Percentiles rank a stretch among this genome's conserved stretches.
Conservation (phyloP, 2,329 filamentous ascomycete species). For the Raffaelea albimanens region DNA sequence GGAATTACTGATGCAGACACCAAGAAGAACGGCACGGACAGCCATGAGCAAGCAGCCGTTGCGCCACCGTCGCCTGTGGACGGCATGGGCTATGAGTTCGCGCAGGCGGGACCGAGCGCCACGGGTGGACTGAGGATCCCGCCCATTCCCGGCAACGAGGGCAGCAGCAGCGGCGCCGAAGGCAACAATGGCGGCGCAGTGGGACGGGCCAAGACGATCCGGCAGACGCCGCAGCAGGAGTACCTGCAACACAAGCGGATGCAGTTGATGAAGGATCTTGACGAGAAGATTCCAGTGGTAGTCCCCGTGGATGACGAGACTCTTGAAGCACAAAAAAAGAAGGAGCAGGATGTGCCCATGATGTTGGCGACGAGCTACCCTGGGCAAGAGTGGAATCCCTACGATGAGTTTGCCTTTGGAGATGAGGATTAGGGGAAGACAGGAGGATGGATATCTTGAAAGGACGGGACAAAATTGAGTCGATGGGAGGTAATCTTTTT, state of each 20-base stretch:
- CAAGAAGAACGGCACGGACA: too few species aligned
- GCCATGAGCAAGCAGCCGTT: too few species aligned
- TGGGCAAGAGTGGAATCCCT: constrained; percentile 61
- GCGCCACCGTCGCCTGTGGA: constrained; percentile 26
- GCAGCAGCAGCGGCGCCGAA: constrained; percentile 6
- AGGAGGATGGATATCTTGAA: background rate
- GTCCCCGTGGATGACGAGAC: constrained; percentile 18
- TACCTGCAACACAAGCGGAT: constrained; percentile 35
- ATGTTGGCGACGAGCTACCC: constrained; percentile 63
- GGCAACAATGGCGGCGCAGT: constrained; percentile 10
- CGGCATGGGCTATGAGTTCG: constrained; percentile 26
- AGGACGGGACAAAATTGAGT: too few species aligned
- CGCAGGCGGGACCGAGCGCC: constrained; percentile 1
- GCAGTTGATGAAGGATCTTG: constrained; percentile 32
- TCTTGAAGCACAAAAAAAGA: constrained; percentile 20
- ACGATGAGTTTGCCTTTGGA: constrained; percentile 23
- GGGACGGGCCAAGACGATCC: constrained; percentile 17
- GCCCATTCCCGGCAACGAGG: background rate
- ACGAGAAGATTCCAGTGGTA: constrained; percentile 43
- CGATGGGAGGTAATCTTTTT: too few species aligned
- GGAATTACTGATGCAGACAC: background rate
- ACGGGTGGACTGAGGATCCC: constrained; percentile 10
- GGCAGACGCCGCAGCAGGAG: constrained; percentile 21
- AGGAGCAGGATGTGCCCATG: constrained; percentile 34
- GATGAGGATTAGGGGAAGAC: constrained; percentile 16